These are phyloP conservation scores for Cinnamomum chago DNA, from an alignment of 164 flowering plant genomes.

Conservation along the genomic window DNA sequence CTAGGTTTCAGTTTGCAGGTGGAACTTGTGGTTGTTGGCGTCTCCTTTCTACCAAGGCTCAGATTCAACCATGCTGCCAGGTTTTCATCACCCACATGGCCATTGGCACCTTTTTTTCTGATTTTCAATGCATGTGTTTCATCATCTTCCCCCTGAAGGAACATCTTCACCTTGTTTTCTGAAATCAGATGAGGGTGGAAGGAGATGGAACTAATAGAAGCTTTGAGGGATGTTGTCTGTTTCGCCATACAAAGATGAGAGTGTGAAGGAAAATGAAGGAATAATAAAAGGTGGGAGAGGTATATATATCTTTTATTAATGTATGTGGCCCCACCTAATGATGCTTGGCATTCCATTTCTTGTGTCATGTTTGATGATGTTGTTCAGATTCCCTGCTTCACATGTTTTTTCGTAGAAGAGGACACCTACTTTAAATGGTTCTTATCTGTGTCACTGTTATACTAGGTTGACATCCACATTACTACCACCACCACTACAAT, in stretches of 20 bases:
- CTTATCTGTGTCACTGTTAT: slow-evolving; percentile 11
- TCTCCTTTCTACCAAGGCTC: slow-evolving; percentile 43
- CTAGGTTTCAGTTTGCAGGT: slow-evolving; percentile 28
- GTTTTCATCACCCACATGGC: slow-evolving; percentile 23
- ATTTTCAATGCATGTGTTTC: slow-evolving; percentile 1
- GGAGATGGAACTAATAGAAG: slow-evolving; percentile 11
- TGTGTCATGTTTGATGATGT: slow-evolving; percentile 31
- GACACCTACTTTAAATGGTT: slow-evolving; percentile 26
- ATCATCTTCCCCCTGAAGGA: slow-evolving; percentile 19
- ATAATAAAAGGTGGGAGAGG: slow-evolving; percentile 10
- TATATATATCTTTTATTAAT: slow-evolving; percentile 12
- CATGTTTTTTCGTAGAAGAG: slow-evolving; percentile 14
- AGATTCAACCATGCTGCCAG: slow-evolving; percentile 59
- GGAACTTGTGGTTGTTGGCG: slow-evolving; percentile 3
- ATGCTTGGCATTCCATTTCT: slow-evolving; percentile 39
- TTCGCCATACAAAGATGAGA: slow-evolving; percentile 8
- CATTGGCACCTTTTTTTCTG: slow-evolving; percentile 1
- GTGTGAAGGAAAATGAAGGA: slow-evolving; percentile 7
- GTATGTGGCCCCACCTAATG: slow-evolving; percentile 26
- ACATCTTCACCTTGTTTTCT: slow-evolving; percentile 18
- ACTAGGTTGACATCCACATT: slow-evolving; percentile 19
- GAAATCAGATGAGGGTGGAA: neutral
- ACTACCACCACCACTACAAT: neutral
- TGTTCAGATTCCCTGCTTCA: slow-evolving; percentile 39
- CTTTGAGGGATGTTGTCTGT: slow-evolving; percentile 5